Conservation (phyloP, 2,329 filamentous ascomycete species). For the Reticulascus tulasneorum region DNA sequence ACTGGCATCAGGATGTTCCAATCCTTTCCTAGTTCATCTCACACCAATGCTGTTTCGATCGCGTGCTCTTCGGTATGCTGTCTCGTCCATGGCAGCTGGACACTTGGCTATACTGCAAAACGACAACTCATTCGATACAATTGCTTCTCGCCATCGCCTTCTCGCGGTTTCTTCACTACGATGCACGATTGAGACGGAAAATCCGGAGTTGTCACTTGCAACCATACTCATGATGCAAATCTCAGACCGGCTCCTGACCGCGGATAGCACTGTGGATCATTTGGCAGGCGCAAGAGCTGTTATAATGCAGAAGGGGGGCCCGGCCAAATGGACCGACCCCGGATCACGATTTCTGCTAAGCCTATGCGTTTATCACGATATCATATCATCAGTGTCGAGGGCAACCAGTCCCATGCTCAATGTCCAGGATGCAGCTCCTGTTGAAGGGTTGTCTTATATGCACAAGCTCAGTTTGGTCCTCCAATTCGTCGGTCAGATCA, state of each 20-base stretch:
- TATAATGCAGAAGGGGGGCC: conserved; percentile 17
- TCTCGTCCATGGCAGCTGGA: conserved; percentile 25
- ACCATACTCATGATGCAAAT: conserved; percentile 26
- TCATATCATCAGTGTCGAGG: conserved; percentile 23
- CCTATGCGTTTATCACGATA: conserved; percentile 26
- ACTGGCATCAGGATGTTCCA: conserved; percentile 19
- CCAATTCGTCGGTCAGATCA: conserved; percentile 19
- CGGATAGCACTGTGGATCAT: conserved; percentile 23
- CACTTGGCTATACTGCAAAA: conserved; percentile 22
- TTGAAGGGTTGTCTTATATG: conserved; percentile 18
- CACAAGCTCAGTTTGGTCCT: conserved; percentile 17
- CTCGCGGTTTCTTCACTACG: conserved; percentile 14
- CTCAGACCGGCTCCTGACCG: conserved; percentile 24
- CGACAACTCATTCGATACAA: conserved; percentile 16
- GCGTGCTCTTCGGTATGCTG: conserved; percentile 19
- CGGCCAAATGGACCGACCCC: conserved; percentile 15
- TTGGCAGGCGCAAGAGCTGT: conserved; percentile 24
- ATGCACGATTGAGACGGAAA: conserved; percentile 1
- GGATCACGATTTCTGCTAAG: conserved; percentile 23
- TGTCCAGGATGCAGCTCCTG: conserved; percentile 14
- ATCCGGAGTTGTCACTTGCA: conserved; percentile 23
- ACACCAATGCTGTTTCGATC: conserved; percentile 25
- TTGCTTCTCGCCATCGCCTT: conserved; percentile 19
- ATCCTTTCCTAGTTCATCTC: conserved; percentile 25
- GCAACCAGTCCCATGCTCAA: conserved; percentile 20